Percentiles rank a stretch among this genome's conserved stretches.
phyloP scores from a whole-genome alignment of 306 rosid genomes.

The Gynostemma pentaphyllum region DNA sequence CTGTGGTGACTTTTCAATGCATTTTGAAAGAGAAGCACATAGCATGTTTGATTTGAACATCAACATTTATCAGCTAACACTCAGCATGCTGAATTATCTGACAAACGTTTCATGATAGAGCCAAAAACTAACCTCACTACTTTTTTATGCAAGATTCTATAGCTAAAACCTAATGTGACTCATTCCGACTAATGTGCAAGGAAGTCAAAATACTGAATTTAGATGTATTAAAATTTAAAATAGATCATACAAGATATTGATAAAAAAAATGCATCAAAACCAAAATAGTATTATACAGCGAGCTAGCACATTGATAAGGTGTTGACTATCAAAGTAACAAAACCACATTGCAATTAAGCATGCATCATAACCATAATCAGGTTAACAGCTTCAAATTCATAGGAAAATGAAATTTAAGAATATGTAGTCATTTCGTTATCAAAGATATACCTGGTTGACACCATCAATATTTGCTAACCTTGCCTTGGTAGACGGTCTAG shows the following conservation, averaged over 20 bases:
- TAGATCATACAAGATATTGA: not conserved
- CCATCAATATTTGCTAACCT: conserved; percentile 84
- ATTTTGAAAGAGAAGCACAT: not conserved
- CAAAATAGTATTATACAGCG: not conserved
- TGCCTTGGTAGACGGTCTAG: conserved; percentile 82
- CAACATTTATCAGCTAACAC: not conserved
- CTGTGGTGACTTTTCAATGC: not conserved
- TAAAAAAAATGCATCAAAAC: not conserved
- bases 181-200: not conserved
- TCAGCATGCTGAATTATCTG: not conserved
- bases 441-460: conserved; percentile 66
- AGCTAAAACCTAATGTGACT: not conserved
- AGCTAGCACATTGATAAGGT: not conserved
- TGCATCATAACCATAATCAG: not conserved
- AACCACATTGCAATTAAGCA: not conserved
- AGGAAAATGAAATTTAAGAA: not conserved
- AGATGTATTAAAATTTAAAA: too few relatives aligned
- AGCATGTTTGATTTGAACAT: not conserved
- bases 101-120: not conserved
- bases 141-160: not conserved
- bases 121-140: not conserved
- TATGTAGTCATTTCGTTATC: not conserved
- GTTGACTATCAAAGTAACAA: not conserved
- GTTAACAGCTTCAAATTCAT: conserved; percentile 3
- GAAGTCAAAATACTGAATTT: not conserved